These are phyloP conservation scores for Backusella tuberculispora DNA, from an alignment of 192 early-diverging fungal species.

Conservation along the genomic window DNA sequence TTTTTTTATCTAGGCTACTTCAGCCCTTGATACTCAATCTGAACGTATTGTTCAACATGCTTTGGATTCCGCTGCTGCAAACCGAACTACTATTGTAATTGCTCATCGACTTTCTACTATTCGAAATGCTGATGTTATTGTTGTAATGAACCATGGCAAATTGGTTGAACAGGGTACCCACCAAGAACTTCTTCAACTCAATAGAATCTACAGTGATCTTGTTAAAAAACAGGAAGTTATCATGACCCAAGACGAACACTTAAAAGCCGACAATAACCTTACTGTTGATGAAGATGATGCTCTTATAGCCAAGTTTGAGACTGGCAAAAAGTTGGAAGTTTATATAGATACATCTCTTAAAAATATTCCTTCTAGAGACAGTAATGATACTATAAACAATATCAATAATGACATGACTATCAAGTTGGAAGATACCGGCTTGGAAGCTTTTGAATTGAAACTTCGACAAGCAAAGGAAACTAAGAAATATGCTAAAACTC, in stretches of 20 bases:
- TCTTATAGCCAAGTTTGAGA: background rate
- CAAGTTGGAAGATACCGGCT: background rate
- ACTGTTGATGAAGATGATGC: conserved; percentile 11
- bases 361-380: background rate
- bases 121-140: conserved; percentile 80
- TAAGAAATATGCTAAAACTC: conserved; percentile 40
- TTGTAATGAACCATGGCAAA: conserved; percentile 72
- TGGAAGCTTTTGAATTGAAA: conserved; percentile 29
- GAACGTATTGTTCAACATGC: conserved; percentile 83
- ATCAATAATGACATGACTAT: background rate
- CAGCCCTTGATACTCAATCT: conserved; percentile 79
- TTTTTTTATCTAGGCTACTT: conserved; percentile 58
- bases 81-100: conserved; percentile 88
- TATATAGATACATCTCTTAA: background rate
- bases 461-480: conserved; percentile 36
- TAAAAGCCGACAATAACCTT: background rate
- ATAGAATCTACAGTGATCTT: conserved; percentile 63
- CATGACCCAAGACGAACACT: conserved; percentile 21
- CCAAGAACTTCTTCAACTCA: conserved; percentile 63
- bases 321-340: background rate
- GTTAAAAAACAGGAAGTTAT: conserved; percentile 68
- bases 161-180: conserved; percentile 82
- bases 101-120: conserved; percentile 95
- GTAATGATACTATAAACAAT: background rate
- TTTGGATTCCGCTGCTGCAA: conserved; percentile 68